These are phyloP conservation scores for Penicillium sp. DNA, from an alignment of 2,329 filamentous ascomycete species.

Conservation along the genomic window DNA sequence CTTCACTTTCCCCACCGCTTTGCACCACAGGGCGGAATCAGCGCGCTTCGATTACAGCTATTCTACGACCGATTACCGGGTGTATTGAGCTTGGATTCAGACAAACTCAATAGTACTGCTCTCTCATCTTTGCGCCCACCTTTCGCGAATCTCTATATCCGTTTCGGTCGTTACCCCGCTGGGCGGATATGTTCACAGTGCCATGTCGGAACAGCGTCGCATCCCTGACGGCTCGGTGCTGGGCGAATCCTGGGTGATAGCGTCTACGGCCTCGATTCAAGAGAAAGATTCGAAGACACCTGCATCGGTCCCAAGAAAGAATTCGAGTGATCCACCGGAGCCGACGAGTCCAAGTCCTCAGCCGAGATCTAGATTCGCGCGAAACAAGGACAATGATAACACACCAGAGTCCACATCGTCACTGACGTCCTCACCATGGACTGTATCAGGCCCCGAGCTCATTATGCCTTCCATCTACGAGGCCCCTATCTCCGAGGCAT, in stretches of 20 bases:
- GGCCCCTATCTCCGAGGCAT: constrained; percentile 31
- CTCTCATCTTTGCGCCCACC: background rate
- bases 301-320: background rate
- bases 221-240: constrained; percentile 23
- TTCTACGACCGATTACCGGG: background rate
- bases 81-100: background rate
- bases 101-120: background rate
- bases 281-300: constrained; percentile 4
- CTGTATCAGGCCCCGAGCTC: constrained; percentile 36
- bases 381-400: constrained; percentile 1
- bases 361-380: constrained; percentile 2
- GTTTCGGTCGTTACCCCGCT: background rate
- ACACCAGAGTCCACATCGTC: constrained; percentile 26
- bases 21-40: constrained; percentile 6
- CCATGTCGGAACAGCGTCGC: constrained; percentile 17
- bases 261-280: constrained; percentile 21
- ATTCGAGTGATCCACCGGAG: background rate
- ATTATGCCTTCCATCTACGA: constrained; percentile 44
- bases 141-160: background rate
- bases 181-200: constrained; percentile 15
- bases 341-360: constrained; percentile 11
- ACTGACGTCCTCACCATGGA: constrained; percentile 27
- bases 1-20: constrained; percentile 23
- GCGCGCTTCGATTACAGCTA: background rate
- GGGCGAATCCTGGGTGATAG: constrained; percentile 42